These are phyloP conservation scores for Avena eriantha DNA, from an alignment of 176 grass and related monocot genomes.

Conservation along the genomic window DNA sequence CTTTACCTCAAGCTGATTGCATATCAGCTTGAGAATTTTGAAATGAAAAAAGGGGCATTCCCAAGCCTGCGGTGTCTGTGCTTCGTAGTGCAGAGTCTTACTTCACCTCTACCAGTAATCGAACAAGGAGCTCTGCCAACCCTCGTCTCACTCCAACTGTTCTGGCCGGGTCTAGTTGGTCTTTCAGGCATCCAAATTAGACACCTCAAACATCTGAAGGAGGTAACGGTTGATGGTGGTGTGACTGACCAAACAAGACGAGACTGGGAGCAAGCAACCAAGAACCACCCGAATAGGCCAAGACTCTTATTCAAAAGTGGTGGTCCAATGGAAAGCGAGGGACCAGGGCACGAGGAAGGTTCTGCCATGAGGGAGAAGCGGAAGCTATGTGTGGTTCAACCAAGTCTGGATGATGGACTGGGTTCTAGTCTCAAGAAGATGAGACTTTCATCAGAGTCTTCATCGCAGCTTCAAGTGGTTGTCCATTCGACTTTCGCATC, in stretches of 20 bases:
- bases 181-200: constrained; percentile 42
- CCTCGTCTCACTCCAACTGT: constrained; percentile 40
- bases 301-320: constrained; percentile 12
- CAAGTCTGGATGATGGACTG: not conserved
- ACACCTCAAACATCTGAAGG: constrained; percentile 44
- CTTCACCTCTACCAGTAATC: constrained; percentile 11
- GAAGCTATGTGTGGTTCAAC: not conserved
- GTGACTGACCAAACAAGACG: constrained; percentile 6
- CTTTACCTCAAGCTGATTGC: constrained; percentile 44
- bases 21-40: not conserved
- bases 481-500: not conserved
- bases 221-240: constrained; percentile 12
- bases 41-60: constrained; percentile 36
- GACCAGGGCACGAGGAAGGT: not conserved
- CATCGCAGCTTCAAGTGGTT: not conserved
- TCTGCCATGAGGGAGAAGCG: not conserved
- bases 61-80: constrained; percentile 37
- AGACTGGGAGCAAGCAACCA: constrained; percentile 37
- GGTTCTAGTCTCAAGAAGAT: constrained; percentile 17
- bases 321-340: not conserved
- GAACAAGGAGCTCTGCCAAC: constrained; percentile 40
- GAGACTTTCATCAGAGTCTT: constrained; percentile 37
- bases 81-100: not conserved
- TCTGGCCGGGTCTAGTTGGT: not conserved
- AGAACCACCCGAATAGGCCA: constrained; percentile 47